phyloP scores from a whole-genome alignment of 148 eudicot species.

The Heliosperma pusillum region DNA sequence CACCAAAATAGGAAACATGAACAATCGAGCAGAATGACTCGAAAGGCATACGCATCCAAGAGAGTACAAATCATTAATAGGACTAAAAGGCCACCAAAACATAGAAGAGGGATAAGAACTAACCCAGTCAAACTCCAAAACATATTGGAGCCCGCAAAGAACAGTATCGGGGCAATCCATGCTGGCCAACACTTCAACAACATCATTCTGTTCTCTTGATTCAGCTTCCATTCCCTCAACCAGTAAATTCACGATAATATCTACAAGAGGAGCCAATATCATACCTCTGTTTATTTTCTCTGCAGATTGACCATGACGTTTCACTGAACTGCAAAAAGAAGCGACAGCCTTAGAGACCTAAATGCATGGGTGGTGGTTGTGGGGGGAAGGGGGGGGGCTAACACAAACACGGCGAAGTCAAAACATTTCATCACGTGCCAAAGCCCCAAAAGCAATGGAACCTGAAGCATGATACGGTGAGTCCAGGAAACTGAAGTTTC shows the following conservation, averaged over 20 bases:
- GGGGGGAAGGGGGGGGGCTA: too few relatives aligned
- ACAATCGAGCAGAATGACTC: not conserved
- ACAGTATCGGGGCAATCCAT: constrained; percentile 85
- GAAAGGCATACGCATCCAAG: not conserved
- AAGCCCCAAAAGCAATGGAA: not conserved
- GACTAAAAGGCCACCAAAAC: not conserved
- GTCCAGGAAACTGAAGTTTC: not conserved
- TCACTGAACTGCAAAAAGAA: constrained; percentile 46
- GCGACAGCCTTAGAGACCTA: not conserved
- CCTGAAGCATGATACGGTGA: not conserved
- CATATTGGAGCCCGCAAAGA: constrained; percentile 65
- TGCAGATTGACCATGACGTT: constrained; percentile 66
- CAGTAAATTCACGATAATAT: constrained; percentile 72
- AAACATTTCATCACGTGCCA: not conserved
- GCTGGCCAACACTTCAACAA: constrained; percentile 71
- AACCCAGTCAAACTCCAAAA: constrained; percentile 77
- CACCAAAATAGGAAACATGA: not conserved
- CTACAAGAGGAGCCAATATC: constrained; percentile 93
- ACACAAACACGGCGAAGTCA: not conserved
- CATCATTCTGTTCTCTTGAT: constrained; percentile 50
- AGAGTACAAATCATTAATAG: not conserved
- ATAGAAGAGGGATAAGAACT: constrained; percentile 27
- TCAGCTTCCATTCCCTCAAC: constrained; percentile 52
- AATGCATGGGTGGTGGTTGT: too few relatives aligned
- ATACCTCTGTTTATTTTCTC: constrained; percentile 78